phyloP scores from a whole-genome alignment of 164 flowering plant species.

The Akebia trifoliata region DNA sequence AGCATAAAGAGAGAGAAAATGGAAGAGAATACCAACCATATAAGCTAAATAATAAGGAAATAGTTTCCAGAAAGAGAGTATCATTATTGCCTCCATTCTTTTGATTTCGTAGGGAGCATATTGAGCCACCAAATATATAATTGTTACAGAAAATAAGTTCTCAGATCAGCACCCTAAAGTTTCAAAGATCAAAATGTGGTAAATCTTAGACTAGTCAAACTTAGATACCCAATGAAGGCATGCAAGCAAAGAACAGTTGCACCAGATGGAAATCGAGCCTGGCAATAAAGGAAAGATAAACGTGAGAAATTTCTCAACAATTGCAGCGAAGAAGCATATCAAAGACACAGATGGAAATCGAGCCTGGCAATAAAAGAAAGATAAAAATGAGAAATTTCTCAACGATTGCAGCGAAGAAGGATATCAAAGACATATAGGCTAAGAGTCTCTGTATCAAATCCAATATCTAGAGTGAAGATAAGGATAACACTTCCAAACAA shows the following conservation, averaged over 20 bases:
- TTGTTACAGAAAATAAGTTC: slow-evolving; percentile 38
- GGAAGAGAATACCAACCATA: not conserved
- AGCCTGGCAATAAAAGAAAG: no score
- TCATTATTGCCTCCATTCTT: slow-evolving; percentile 76
- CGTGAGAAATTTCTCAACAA: slow-evolving; percentile 7
- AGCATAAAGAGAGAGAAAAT: not conserved
- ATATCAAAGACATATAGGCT: no score
- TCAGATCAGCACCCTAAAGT: slow-evolving; percentile 15
- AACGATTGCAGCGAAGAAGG: no score
- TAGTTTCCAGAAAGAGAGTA: slow-evolving; percentile 7
- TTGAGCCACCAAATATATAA: slow-evolving; percentile 85
- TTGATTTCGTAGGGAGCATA: slow-evolving; percentile 82
- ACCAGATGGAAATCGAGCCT: slow-evolving; percentile 94
- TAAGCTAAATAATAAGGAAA: not conserved
- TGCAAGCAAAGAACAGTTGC: slow-evolving; percentile 75
- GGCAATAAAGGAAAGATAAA: slow-evolving; percentile 18
- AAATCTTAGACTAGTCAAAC: not conserved
- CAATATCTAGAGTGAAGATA: no score
- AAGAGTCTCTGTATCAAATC: no score
- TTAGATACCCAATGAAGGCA: slow-evolving; percentile 85
- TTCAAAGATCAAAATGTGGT: slow-evolving; percentile 2
- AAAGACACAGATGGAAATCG: no score
- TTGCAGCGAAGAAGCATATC: not conserved
- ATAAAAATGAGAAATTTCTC: no score
- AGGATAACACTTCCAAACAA: no score